phyloP scores from a whole-genome alignment of 2,329 filamentous ascomycete genomes.

The Fusarium bulbicola region DNA sequence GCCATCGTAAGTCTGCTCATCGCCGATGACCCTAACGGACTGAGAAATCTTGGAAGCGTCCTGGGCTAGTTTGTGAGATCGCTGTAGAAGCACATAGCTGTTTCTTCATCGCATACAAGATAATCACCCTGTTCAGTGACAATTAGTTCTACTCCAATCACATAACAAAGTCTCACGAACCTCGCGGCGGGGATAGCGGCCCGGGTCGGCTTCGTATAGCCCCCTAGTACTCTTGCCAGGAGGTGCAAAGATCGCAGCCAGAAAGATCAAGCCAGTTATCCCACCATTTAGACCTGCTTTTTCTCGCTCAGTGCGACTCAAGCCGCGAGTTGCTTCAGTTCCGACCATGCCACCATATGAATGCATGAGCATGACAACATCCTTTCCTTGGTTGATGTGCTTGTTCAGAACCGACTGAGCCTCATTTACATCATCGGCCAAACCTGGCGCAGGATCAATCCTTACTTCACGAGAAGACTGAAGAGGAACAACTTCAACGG shows the following conservation, averaged over 20 bases:
- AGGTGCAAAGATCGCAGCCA: conserved; percentile 8
- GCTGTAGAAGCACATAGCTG: conserved; percentile 16
- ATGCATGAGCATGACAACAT: conserved; percentile 16
- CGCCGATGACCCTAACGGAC: not conserved
- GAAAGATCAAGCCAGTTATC: not conserved
- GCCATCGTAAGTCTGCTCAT: conserved; percentile 6
- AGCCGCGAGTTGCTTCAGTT: not conserved
- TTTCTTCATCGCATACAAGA: conserved; percentile 8
- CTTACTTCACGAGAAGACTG: not conserved
- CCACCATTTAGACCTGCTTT: not conserved
- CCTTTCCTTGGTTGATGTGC: not conserved
- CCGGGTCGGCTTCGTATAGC: not conserved
- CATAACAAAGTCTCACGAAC: not conserved
- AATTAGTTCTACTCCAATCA: accelerated
- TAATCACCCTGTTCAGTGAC: not conserved
- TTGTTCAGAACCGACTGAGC: not conserved
- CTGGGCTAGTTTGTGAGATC: conserved; percentile 2
- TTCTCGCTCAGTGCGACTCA: not conserved
- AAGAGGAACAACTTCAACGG: not conserved
- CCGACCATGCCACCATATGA: conserved; percentile 16
- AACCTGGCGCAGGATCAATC: conserved; percentile 5
- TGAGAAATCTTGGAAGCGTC: not conserved
- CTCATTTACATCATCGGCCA: not conserved
- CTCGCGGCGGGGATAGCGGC: not conserved
- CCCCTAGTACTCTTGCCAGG: not conserved